Evolutionary conservation across 2,329 filamentous ascomycete species (phyloP).

Genomic region (Rutstroemia sp.): DNA sequence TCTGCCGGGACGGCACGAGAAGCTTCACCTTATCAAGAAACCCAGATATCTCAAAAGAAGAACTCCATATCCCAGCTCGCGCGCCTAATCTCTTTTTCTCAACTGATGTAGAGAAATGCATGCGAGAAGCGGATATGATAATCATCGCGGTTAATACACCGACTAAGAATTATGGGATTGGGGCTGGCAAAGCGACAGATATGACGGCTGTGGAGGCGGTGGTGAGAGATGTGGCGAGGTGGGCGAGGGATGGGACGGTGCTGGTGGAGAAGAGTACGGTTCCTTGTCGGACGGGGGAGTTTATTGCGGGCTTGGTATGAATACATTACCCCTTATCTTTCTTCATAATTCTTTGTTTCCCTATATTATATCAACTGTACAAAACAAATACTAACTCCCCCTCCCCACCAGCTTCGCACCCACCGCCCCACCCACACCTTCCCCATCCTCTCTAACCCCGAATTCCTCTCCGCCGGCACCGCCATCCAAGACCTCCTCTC

Average conservation of each 20-base stretch:
- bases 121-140: slow-evolving; percentile 63
- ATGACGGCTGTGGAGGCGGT: slow-evolving; percentile 66
- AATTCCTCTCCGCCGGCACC: slow-evolving; percentile 73
- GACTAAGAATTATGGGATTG: slow-evolving; percentile 63
- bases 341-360: neutral
- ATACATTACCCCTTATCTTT: too few relatives aligned
- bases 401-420: slow-evolving; percentile 46
- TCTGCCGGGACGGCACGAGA: slow-evolving; percentile 52
- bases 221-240: slow-evolving; percentile 56
- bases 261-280: slow-evolving; percentile 80
- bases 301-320: slow-evolving; percentile 57
- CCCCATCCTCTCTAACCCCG: slow-evolving; percentile 73
- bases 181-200: slow-evolving; percentile 64
- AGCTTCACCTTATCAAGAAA: slow-evolving; percentile 33
- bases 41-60: slow-evolving; percentile 23
- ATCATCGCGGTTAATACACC: slow-evolving; percentile 75
- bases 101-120: slow-evolving; percentile 53
- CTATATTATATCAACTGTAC: too few relatives aligned
- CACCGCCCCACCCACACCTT: slow-evolving; percentile 59
- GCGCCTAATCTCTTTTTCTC: slow-evolving; percentile 67
- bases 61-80: slow-evolving; percentile 36
- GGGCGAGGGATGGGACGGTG: slow-evolving; percentile 60
- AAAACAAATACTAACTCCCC: too few relatives aligned
- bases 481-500: slow-evolving; percentile 63
- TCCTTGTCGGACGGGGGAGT: slow-evolving; percentile 65